Conservation (phyloP, 441 rosid species). For the Breynia disticha region DNA sequence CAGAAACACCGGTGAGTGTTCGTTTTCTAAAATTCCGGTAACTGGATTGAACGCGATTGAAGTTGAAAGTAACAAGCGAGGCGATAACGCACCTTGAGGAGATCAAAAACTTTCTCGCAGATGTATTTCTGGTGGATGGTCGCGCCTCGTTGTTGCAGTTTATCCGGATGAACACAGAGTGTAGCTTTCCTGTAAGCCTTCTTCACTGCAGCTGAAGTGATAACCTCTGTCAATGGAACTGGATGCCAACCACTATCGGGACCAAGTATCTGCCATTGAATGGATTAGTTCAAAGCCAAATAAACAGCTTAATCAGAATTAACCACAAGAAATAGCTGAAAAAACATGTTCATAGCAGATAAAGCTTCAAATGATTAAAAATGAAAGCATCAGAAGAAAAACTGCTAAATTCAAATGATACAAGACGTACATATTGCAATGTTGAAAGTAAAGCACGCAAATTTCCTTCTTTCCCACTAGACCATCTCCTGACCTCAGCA, state of each 20-base stretch:
- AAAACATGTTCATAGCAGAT: too few species aligned
- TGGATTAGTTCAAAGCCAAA: not conserved
- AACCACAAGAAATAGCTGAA: not conserved
- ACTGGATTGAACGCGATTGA: not conserved
- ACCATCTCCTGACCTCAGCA: slow-evolving; percentile 95
- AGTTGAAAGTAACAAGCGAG: not conserved
- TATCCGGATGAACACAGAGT: slow-evolving; percentile 91
- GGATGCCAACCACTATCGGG: slow-evolving; percentile 90
- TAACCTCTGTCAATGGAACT: slow-evolving; percentile 82
- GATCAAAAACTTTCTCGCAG: slow-evolving; percentile 91
- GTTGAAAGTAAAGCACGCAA: slow-evolving; percentile 92
- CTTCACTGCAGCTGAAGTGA: slow-evolving; percentile 89
- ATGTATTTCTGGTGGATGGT: slow-evolving; percentile 82
- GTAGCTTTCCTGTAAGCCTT: slow-evolving; percentile 95
- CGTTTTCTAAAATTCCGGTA: not conserved
- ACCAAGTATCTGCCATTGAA: slow-evolving; percentile 63
- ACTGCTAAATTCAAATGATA: not conserved
- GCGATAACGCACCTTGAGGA: slow-evolving; percentile 53
- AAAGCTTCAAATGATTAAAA: too few species aligned
- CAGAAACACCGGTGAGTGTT: too few species aligned
- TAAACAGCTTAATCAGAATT: not conserved
- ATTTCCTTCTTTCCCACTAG: slow-evolving; percentile 86
- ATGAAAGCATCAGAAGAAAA: not conserved
- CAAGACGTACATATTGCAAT: slow-evolving; percentile 71
- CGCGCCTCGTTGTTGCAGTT: slow-evolving; percentile 87